Evolutionary conservation across 331 rosid species (phyloP).

Genomic region (Telfairia occidentalis): DNA sequence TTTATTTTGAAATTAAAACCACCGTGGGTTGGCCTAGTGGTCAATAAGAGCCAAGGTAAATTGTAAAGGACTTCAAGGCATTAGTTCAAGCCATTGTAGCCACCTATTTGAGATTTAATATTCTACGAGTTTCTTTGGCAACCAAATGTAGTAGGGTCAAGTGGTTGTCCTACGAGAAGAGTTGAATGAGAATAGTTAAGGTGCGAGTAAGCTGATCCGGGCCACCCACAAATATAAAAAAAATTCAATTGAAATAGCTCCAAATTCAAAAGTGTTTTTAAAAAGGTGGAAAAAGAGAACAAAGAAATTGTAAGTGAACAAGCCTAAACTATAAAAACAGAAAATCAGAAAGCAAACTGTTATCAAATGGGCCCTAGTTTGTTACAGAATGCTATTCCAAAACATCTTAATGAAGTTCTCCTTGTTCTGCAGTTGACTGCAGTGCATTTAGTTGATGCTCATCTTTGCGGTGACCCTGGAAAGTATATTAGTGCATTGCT

Average conservation of each 20-base stretch:
- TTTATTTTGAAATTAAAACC: neutral
- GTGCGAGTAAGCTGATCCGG: no score
- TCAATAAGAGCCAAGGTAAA: no score
- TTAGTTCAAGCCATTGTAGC: no score
- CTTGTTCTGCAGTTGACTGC: constrained; percentile 72
- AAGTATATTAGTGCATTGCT: constrained; percentile 82
- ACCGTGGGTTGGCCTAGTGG: no score
- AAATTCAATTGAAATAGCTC: no score
- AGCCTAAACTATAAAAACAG: neutral
- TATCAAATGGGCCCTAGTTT: neutral
- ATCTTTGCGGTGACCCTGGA: constrained; percentile 94
- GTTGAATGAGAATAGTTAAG: no score
- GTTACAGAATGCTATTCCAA: neutral
- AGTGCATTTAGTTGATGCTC: constrained; percentile 84
- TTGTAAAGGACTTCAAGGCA: no score
- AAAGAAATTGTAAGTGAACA: neutral
- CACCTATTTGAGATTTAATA: no score
- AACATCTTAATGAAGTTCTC: constrained; percentile 22
- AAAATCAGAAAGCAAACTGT: neutral
- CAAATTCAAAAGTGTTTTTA: neutral
- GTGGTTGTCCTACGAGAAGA: no score
- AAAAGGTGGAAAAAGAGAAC: neutral
- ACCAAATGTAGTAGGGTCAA: no score
- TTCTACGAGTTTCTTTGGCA: no score
- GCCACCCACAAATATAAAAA: no score